phyloP scores from a whole-genome alignment of 2,329 filamentous ascomycete species.

The Paecilomyces sp. region DNA sequence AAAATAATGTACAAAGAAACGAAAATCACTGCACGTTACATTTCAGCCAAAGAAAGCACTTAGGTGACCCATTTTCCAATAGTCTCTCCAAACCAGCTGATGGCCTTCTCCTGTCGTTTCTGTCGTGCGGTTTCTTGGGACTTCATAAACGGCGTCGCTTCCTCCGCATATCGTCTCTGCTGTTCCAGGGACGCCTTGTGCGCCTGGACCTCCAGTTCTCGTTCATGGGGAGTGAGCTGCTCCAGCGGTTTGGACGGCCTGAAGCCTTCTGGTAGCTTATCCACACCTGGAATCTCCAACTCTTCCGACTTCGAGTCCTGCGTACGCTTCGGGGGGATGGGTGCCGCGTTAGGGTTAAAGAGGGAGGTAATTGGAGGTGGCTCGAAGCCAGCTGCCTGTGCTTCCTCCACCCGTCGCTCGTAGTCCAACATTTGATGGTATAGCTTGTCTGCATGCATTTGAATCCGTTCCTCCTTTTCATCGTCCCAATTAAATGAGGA shows the following conservation, averaged over 20 bases:
- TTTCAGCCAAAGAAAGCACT: neutral
- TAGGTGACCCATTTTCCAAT: constrained; percentile 35
- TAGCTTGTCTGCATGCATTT: constrained; percentile 89
- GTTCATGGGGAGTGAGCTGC: constrained; percentile 39
- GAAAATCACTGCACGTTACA: neutral
- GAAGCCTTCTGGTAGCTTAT: constrained; percentile 26
- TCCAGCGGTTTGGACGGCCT: constrained; percentile 31
- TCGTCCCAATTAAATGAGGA: constrained; percentile 57
- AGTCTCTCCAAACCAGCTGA: constrained; percentile 37
- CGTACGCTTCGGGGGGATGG: constrained; percentile 6
- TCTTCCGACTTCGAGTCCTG: constrained; percentile 9
- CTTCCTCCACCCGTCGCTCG: constrained; percentile 64
- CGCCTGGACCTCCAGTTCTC: constrained; percentile 36
- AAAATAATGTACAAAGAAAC: neutral
- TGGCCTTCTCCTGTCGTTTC: constrained; percentile 31
- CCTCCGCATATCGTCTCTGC: constrained; percentile 27
- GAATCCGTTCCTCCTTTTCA: constrained; percentile 75
- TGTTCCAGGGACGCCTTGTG: constrained; percentile 31
- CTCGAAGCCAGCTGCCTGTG: constrained; percentile 36
- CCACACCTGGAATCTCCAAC: constrained; percentile 29
- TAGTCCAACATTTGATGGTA: constrained; percentile 83
- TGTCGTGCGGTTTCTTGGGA: constrained; percentile 27
- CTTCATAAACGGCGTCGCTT: constrained; percentile 29
- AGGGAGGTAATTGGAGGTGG: constrained; percentile 38
- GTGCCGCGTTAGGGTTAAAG: constrained; percentile 31